Conservation (phyloP, 2,329 filamentous ascomycete species). For the Coleophoma cylindrospora region DNA sequence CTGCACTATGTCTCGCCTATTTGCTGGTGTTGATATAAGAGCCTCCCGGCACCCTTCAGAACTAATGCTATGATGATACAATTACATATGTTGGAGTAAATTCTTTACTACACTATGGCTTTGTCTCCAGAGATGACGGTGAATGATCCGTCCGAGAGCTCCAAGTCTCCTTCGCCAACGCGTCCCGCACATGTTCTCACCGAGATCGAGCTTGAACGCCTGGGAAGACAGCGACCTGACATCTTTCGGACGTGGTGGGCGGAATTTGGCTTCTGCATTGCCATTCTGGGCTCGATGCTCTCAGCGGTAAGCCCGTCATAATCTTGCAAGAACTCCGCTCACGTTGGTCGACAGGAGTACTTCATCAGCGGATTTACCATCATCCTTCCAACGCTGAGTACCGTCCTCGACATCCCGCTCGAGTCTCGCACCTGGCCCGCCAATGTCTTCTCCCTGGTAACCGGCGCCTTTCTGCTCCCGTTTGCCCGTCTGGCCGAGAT, state of each 20-base stretch:
- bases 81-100: not conserved
- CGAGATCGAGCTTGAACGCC: not conserved
- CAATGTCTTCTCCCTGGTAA: conserved; percentile 50
- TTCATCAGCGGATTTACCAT: conserved; percentile 68
- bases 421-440: conserved; percentile 54
- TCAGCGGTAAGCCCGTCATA: not conserved
- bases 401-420: conserved; percentile 56
- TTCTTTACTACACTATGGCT: not conserved
- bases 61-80: not conserved
- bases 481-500: conserved; percentile 55
- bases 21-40: not conserved
- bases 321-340: not conserved
- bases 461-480: conserved; percentile 51
- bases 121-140: not conserved
- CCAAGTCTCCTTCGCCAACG: not conserved
- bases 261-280: not conserved
- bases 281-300: not conserved
- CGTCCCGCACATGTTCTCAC: not conserved
- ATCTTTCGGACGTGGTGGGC: not conserved
- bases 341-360: conserved; percentile 40
- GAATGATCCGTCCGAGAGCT: not conserved
- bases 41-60: not conserved
- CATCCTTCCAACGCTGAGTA: conserved; percentile 59
- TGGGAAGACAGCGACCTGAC: not conserved
- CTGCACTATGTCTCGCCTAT: not conserved